Evolutionary conservation across 805 yeast species (phyloP).

Genomic region (Candida insectalens): DNA sequence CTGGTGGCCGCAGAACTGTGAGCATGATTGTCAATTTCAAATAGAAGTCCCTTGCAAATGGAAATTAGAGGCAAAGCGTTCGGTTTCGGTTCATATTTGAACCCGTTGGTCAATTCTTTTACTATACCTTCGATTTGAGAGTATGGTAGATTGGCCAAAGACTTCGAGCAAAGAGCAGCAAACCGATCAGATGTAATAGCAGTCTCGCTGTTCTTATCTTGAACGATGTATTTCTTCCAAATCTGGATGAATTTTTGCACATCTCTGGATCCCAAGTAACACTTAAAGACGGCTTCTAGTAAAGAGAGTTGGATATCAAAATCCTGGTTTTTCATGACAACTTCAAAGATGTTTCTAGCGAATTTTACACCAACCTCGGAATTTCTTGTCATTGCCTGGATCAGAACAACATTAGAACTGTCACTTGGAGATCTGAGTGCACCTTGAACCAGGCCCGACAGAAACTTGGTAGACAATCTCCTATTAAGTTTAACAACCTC

Average conservation of each 20-base stretch:
- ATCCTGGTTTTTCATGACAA: conserved; percentile 1
- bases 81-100: conserved; percentile 4
- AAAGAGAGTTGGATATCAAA: conserved; percentile 1
- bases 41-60: conserved; percentile 32
- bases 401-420: conserved; percentile 34
- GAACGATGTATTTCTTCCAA: conserved; percentile 26
- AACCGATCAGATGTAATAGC: conserved; percentile 20
- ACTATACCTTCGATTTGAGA: conserved; percentile 29
- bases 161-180: conserved; percentile 27
- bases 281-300: conserved; percentile 17
- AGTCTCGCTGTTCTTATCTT: background rate
- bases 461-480: conserved; percentile 42
- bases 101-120: conserved; percentile 10
- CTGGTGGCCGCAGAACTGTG: conserved; percentile 6
- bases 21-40: conserved; percentile 13
- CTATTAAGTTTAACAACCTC: conserved; percentile 42
- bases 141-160: conserved; percentile 35
- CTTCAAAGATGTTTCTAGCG: conserved; percentile 23
- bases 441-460: conserved; percentile 29
- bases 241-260: conserved; percentile 35
- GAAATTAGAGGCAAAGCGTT: conserved; percentile 17
- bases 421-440: conserved; percentile 13
- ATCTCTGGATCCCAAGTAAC: conserved; percentile 52
- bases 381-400: conserved; percentile 41
- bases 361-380: conserved; percentile 46